Percentiles rank a stretch among this genome's conserved stretches.
These are phyloP conservation scores for Hypoxylon perforatum DNA, from an alignment of 495 filamentous ascomycete species.

Conservation along the genomic window DNA sequence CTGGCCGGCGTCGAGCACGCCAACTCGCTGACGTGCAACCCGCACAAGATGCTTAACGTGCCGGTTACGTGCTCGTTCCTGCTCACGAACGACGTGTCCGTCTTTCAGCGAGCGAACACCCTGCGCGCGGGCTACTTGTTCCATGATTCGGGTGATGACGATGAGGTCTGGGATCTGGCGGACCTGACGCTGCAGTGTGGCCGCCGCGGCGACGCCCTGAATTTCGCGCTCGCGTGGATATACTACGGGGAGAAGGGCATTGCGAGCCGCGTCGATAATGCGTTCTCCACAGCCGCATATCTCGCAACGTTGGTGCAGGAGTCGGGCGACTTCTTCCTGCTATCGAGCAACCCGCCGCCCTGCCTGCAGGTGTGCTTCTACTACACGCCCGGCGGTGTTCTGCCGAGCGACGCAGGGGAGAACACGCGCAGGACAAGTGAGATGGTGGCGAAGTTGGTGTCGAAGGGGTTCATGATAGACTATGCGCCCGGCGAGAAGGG, in stretches of 20 bases:
- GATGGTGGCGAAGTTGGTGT: conserved; percentile 73
- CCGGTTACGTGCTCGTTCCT: conserved; percentile 93
- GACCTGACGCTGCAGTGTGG: conserved; percentile 95
- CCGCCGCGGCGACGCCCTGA: conserved; percentile 83
- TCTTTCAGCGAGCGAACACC: conserved; percentile 85
- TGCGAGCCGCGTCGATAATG: conserved; percentile 71
- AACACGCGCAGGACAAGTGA: conserved; percentile 77
- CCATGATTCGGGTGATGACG: conserved; percentile 63
- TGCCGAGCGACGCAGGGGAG: conserved; percentile 63
- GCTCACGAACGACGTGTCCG: conserved; percentile 75
- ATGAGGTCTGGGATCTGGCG: conserved; percentile 87
- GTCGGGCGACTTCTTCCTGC: conserved; percentile 71
- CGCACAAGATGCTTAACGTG: conserved; percentile 96
- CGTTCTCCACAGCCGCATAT: conserved; percentile 73
- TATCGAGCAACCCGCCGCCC: conserved; percentile 80
- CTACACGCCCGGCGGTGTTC: conserved; percentile 69
- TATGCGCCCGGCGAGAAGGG: conserved; percentile 85
- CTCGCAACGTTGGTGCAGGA: conserved; percentile 67
- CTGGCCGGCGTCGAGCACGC: conserved; percentile 77
- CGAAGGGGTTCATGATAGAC: conserved; percentile 91
- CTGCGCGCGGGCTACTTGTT: conserved; percentile 90
- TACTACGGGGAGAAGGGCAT: conserved; percentile 79
- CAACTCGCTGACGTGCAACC: conserved; percentile 85
- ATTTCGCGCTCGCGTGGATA: conserved; percentile 86
- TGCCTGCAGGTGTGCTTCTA: conserved; percentile 98